phyloP scores from a whole-genome alignment of 495 filamentous ascomycete genomes.

The Aspergillus taichungensis region DNA sequence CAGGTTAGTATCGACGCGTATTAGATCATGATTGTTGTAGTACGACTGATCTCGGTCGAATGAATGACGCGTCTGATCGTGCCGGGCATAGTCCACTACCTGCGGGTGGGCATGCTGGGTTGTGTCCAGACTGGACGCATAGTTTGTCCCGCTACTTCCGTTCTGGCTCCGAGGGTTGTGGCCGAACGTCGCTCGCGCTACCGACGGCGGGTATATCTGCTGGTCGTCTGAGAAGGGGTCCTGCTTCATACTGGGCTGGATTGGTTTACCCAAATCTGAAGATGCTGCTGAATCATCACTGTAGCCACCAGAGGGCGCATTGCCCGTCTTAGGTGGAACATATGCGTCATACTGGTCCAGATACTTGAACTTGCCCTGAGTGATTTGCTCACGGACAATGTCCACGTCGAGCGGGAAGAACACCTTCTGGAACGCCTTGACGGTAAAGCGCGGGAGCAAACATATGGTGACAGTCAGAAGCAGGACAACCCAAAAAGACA shows the following conservation, averaged over 20 bases:
- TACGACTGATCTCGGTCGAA: constrained; percentile 50
- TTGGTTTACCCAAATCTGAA: constrained; percentile 57
- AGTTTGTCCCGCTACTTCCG: constrained; percentile 89
- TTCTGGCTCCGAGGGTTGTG: constrained; percentile 80
- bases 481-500: constrained; percentile 79
- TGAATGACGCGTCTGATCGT: constrained; percentile 60
- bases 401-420: constrained; percentile 89
- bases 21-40: constrained; percentile 88
- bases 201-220: constrained; percentile 83
- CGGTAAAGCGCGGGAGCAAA: constrained; percentile 73
- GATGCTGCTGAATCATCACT: constrained; percentile 45
- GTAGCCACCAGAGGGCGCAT: constrained; percentile 11
- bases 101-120: constrained; percentile 35
- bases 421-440: constrained; percentile 86
- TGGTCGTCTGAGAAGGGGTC: constrained; percentile 69
- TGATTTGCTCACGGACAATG: constrained; percentile 88
- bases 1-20: constrained; percentile 70
- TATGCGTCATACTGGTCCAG: constrained; percentile 45
- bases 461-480: constrained; percentile 68
- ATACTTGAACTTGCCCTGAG: constrained; percentile 68
- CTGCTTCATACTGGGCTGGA: constrained; percentile 45
- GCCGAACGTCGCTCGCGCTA: constrained; percentile 64
- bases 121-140: constrained; percentile 55
- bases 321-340: constrained; percentile 26
- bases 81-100: constrained; percentile 61